phyloP scores from a whole-genome alignment of 2,329 filamentous ascomycete genomes.

The Triangularia verruculosa region DNA sequence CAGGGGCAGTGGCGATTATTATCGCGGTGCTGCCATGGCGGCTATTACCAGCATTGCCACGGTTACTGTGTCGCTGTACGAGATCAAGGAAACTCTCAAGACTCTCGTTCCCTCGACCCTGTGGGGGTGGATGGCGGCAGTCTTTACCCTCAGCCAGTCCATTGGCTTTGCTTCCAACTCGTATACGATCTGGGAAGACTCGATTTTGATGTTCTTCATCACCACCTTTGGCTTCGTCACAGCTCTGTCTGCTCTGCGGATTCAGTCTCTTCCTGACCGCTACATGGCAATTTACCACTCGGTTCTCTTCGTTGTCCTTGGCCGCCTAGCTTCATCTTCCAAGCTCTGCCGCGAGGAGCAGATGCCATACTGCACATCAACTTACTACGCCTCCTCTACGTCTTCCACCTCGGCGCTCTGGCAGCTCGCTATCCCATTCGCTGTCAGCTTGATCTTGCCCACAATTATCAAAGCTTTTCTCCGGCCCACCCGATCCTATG shows the following conservation, averaged over 20 bases:
- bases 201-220: conserved; percentile 88
- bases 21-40: conserved; percentile 41
- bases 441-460: conserved; percentile 69
- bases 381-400: conserved; percentile 87
- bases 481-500: conserved; percentile 77
- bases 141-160: conserved; percentile 85
- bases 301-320: conserved; percentile 73
- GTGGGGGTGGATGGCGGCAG: conserved; percentile 83
- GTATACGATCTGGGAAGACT: conserved; percentile 98
- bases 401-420: conserved; percentile 91
- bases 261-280: conserved; percentile 63
- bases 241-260: conserved; percentile 70
- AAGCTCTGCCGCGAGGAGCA: conserved; percentile 95
- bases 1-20: conserved; percentile 39
- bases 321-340: conserved; percentile 78
- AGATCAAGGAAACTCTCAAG: conserved; percentile 42
- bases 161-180: conserved; percentile 95
- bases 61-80: conserved; percentile 43
- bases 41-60: conserved; percentile 45
- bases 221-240: conserved; percentile 80
- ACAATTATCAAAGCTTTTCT: conserved; percentile 78
- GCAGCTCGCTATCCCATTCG: conserved; percentile 79
- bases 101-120: conserved; percentile 67
- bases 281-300: conserved; percentile 82
- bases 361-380: conserved; percentile 94